Base-by-base conservation (phyloP, 331 rosid species). In the Rosa hybrid region DNA sequence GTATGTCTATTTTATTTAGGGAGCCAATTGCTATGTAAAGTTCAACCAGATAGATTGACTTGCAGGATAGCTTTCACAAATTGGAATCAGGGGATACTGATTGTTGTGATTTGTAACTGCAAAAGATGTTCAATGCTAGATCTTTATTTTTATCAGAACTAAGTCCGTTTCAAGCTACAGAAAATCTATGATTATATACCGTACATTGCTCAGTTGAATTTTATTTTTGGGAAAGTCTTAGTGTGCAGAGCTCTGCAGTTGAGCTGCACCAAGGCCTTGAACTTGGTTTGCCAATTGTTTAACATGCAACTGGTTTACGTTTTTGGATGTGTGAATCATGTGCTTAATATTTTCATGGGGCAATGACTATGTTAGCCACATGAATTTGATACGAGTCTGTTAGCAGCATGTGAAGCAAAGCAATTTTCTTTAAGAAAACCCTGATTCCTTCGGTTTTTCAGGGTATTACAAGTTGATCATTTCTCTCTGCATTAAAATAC, bases 1-100 rank as follows among this genome's bases (percentile, higher is more conserved):
- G 25, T 16, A 42, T 84, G 17, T 68, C 80, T 49, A 54, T 72
- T 78, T 76, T 77, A 30, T 59, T 72, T 51, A 2, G 73, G 50
- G 45, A 21, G 44, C 25, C 41, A 23, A 59, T 51, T 39, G 11
- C 39, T 65, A 12, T 72, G 60, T 72, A 71, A 59, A 79, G 48
- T 48, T 53, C 8, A 7, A 10, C 53, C 54, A 39, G 50, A 53
- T 80, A 27, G 80, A 44, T 23, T 75, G 71, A 74, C 21, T 17
- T 25, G 17, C 44, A 42, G 59, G 45, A 21, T 13, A 41, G 78
- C 65, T 76, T 23, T 75, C 7, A 1, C 7, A 48, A 25, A 4
- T 72, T 8, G 77, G 39, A 73, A 38, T 34, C 5, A 54, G 39
- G 27, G 23, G 30, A 51, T 67, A 16, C 42, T 65, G 74, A 67